Evolutionary conservation across 2,329 filamentous ascomycete species (phyloP).

Genomic region (Penicillium sp.): DNA sequence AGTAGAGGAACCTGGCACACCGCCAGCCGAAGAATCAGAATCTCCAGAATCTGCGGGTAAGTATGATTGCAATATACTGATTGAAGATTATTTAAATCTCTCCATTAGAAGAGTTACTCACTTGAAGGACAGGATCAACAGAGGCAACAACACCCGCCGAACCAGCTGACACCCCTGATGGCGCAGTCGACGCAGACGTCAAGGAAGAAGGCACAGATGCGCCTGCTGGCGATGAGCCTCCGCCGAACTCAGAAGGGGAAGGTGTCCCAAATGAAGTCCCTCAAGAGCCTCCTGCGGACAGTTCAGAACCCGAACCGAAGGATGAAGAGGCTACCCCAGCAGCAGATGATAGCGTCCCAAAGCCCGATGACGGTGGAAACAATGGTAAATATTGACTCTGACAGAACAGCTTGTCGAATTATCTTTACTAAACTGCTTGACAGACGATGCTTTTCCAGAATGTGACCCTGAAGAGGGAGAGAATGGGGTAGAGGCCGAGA

Average conservation of each 20-base stretch:
- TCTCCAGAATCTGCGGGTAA: slow-evolving; percentile 32
- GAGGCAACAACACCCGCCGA: slow-evolving; percentile 29
- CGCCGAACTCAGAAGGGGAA: slow-evolving; percentile 19
- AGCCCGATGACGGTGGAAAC: slow-evolving; percentile 15
- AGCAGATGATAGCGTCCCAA: slow-evolving; percentile 12
- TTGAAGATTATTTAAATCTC: neutral
- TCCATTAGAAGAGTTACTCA: slow-evolving; percentile 5
- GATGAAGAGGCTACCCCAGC: slow-evolving; percentile 15
- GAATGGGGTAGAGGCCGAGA: slow-evolving; percentile 35
- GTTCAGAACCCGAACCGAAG: slow-evolving; percentile 12
- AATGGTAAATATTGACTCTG: slow-evolving; percentile 20
- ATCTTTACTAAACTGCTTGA: slow-evolving; percentile 1
- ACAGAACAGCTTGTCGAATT: neutral
- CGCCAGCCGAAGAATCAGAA: slow-evolving; percentile 26
- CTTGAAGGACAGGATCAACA: slow-evolving; percentile 25
- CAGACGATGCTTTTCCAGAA: slow-evolving; percentile 38
- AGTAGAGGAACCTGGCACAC: slow-evolving; percentile 23
- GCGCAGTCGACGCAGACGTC: slow-evolving; percentile 19
- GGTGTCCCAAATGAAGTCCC: slow-evolving; percentile 6
- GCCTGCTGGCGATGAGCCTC: slow-evolving; percentile 20
- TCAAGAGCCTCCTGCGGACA: slow-evolving; percentile 16
- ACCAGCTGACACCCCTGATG: slow-evolving; percentile 22
- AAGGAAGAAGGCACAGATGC: slow-evolving; percentile 23
- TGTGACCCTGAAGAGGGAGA: slow-evolving; percentile 30
- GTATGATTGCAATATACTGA: slow-evolving; percentile 9